Percentiles rank a stretch among this genome's conserved stretches.
Evolutionary conservation across 208 protist species (phyloP).

Genomic region (Crithidia expoeki): DNA sequence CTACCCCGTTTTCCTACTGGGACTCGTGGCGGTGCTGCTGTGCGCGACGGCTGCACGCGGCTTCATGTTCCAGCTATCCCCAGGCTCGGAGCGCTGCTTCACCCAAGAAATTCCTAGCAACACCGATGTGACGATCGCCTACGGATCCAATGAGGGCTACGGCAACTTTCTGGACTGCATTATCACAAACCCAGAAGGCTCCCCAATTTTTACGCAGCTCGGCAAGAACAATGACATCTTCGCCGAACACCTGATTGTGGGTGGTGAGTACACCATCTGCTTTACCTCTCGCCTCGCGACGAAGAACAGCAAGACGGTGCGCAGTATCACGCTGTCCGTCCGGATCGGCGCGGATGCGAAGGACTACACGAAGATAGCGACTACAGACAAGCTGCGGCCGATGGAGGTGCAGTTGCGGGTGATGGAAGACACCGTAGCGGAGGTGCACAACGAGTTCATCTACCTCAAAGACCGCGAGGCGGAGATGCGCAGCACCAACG

Average conservation of each 20-base stretch:
- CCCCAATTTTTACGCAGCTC: constrained; percentile 21
- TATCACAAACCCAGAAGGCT: constrained; percentile 27
- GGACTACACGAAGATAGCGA: constrained; percentile 75
- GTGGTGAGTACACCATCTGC: constrained; percentile 81
- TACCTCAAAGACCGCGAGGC: constrained; percentile 89
- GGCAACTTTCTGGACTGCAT: constrained; percentile 69
- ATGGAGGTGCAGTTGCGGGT: constrained; percentile 90
- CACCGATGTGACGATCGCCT: constrained; percentile 60
- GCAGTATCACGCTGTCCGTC: constrained; percentile 18
- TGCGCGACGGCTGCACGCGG: constrained; percentile 11
- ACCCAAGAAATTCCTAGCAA: constrained; percentile 74
- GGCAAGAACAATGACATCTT: constrained; percentile 47
- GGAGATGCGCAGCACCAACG: constrained; percentile 89
- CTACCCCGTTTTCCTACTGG: background rate
- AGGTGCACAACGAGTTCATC: constrained; percentile 83
- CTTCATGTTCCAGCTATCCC: constrained; percentile 66
- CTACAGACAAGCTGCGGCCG: constrained; percentile 88
- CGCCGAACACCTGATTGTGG: constrained; percentile 35
- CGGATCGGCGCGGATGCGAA: constrained; percentile 56
- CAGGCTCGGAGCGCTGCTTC: constrained; percentile 77
- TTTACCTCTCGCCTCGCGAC: constrained; percentile 44
- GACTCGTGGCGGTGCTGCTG: constrained; percentile 17
- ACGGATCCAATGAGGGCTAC: constrained; percentile 52
- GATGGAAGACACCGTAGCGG: constrained; percentile 85
- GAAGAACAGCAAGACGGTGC: constrained; percentile 1